A percentile compares a stretch with the other conserved stretches of the same genome.
Evolutionary conservation across 192 early-diverging fungal species (phyloP).

Genomic region (Podila horticola): DNA sequence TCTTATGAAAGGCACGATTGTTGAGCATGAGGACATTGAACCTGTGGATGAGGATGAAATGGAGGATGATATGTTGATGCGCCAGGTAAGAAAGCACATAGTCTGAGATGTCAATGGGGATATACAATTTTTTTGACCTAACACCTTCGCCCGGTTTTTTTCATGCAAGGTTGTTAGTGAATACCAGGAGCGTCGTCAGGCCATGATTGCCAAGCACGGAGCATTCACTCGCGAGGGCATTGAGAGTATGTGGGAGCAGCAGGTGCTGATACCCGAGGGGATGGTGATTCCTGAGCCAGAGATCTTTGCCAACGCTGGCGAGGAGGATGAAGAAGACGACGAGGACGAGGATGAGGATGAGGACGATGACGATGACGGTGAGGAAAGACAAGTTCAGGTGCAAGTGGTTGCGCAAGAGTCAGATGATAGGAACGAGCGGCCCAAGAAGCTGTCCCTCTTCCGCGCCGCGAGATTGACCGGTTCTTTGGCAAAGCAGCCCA

Average conservation of each 20-base stretch:
- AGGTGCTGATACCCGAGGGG: conserved; percentile 40
- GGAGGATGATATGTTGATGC: conserved; percentile 60
- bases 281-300: conserved; percentile 41
- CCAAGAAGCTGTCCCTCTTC: conserved; percentile 48
- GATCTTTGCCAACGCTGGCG: neutral
- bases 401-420: neutral
- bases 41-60: conserved; percentile 57
- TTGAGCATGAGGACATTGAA: conserved; percentile 54
- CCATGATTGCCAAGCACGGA: conserved; percentile 45
- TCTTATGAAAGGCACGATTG: conserved; percentile 55
- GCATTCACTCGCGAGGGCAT: conserved; percentile 34
- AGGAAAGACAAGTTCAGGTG: neutral
- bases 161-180: conserved; percentile 42
- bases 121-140: too few species aligned
- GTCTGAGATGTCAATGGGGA: too few species aligned
- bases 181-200: conserved; percentile 50
- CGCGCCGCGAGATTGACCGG: conserved; percentile 41
- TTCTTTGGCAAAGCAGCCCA: conserved; percentile 30
- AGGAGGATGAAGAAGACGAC: neutral
- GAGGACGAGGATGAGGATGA: neutral
- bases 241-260: conserved; percentile 45
- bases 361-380: neutral
- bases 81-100: conserved; percentile 52
- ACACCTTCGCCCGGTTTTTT: neutral
- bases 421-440: conserved; percentile 34